Evolutionary conservation across 306 rosid genomes (phyloP).

Genomic region (Medicago arabica): DNA sequence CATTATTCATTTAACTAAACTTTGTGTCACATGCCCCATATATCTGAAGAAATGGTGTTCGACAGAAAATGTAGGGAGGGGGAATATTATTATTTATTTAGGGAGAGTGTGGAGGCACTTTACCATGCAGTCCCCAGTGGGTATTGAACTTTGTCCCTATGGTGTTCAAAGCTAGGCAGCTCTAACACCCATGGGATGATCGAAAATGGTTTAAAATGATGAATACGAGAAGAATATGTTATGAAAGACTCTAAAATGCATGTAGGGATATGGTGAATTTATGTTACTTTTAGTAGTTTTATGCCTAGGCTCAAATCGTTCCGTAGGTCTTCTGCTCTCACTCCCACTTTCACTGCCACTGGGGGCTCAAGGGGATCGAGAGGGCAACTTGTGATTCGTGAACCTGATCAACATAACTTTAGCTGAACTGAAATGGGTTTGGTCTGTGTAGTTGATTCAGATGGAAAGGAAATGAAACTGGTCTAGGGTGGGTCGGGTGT

Average conservation of each 20-base stretch:
- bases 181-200: neutral
- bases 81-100: neutral
- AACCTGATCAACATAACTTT: neutral
- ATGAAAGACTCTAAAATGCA: conserved; percentile 7
- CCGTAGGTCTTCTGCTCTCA: neutral
- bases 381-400: neutral
- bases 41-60: conserved; percentile 7
- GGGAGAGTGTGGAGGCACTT: neutral
- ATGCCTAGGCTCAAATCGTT: conserved; percentile 9
- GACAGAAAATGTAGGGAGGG: conserved; percentile 9
- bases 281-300: conserved; percentile 32
- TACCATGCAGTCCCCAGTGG: neutral
- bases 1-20: conserved; percentile 17
- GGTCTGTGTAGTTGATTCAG: conserved; percentile 15
- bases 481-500: neutral
- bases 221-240: conserved; percentile 14
- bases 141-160: neutral
- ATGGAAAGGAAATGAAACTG: neutral
- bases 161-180: neutral
- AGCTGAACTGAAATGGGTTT: neutral
- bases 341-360: no score
- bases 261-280: conserved; percentile 23
- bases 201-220: neutral
- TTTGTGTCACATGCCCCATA: conserved; percentile 34
- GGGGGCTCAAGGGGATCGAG: no score